Evolutionary conservation across 768 basidiomycete species (phyloP), one percentile per base, ranked within the genome.

Genomic region (Saitozyma sp.): DNA sequence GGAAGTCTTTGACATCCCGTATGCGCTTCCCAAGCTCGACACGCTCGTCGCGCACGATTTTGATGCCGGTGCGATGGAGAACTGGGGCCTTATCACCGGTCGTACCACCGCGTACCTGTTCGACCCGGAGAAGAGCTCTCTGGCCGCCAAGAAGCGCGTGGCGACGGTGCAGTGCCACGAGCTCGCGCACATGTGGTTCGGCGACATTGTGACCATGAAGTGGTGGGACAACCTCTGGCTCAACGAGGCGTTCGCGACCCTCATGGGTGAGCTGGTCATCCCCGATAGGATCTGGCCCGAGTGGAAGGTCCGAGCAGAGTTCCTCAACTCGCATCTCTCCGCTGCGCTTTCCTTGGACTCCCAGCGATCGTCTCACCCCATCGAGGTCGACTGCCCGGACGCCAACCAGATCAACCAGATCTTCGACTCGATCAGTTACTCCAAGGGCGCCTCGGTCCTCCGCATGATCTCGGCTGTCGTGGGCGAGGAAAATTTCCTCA

Each of bases 21-120:
- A 88, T 78, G 92, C 94, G 20, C 84, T 98, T 37, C 91, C 92
- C 6, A 97, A 98, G 82, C 84, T 98, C 50, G 95, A 97, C 74
- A 94, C 93, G 2, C 83, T 98, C 13, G 90, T 63, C 84, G 92
- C 87, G 5, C 85, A 85, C 56, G 93, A 96, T 76, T 96, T 96
- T 69, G 92, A 95, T 73, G 88, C 89, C 40, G 90, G 88, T 39
- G 78, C 75, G 6, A 93, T 94, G 93, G 94, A 96, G 64, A 77
- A 72, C 48, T 75, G 84, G 85, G 91, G 90, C 37, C 81, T 95
- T 60, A 96, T 96, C 75, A 94, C 89, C 13, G 94, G 93, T 17
- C 83, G 93, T 50, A 93, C 92, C 0, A 86, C 83, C 48, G 88
- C 87, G 5, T 89, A 91, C 76, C 80, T 95, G 49, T 83, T 90